These are phyloP conservation scores for Lodderomyces parapsilosis DNA, from an alignment of 1,139 yeast genomes.

Conservation along the genomic window DNA sequence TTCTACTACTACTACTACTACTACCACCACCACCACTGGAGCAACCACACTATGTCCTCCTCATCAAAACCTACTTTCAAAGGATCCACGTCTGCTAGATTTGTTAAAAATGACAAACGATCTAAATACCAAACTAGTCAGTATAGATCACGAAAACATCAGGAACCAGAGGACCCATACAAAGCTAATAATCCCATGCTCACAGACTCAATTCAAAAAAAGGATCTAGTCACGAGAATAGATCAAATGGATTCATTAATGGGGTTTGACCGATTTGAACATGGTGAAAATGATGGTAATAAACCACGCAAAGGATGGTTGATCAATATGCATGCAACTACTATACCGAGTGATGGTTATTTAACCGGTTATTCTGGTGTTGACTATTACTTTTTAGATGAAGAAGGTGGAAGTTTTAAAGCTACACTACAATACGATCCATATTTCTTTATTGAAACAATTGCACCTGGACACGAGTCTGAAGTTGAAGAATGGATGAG, in stretches of 20 bases:
- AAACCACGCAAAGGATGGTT: slow-evolving; percentile 82
- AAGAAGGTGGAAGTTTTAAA: slow-evolving; percentile 95
- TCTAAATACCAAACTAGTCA: slow-evolving; percentile 12
- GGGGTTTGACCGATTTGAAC: slow-evolving; percentile 81
- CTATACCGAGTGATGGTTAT: slow-evolving; percentile 54
- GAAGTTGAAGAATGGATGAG: slow-evolving; percentile 87
- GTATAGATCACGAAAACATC: slow-evolving; percentile 7
- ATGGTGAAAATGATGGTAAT: slow-evolving; percentile 50
- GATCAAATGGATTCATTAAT: slow-evolving; percentile 70
- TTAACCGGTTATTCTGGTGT: slow-evolving; percentile 79
- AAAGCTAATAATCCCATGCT: slow-evolving; percentile 40
- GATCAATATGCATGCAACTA: slow-evolving; percentile 78
- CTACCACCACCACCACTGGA: too few species aligned
- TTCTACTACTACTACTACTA: too few species aligned
- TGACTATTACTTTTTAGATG: slow-evolving; percentile 93
- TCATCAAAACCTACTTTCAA: slow-evolving; percentile 20
- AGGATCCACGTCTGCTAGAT: slow-evolving; percentile 58
- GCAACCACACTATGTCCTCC: neutral
- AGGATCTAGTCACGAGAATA: slow-evolving; percentile 49
- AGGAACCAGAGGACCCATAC: slow-evolving; percentile 21
- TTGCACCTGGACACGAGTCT: slow-evolving; percentile 54
- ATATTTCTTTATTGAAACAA: slow-evolving; percentile 74
- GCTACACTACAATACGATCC: slow-evolving; percentile 84
- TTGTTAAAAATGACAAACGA: slow-evolving; percentile 41
- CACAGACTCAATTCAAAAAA: slow-evolving; percentile 36